These are phyloP conservation scores for Candolleomyces aberdarensis DNA, from an alignment of 768 basidiomycete species.

Conservation along the genomic window DNA sequence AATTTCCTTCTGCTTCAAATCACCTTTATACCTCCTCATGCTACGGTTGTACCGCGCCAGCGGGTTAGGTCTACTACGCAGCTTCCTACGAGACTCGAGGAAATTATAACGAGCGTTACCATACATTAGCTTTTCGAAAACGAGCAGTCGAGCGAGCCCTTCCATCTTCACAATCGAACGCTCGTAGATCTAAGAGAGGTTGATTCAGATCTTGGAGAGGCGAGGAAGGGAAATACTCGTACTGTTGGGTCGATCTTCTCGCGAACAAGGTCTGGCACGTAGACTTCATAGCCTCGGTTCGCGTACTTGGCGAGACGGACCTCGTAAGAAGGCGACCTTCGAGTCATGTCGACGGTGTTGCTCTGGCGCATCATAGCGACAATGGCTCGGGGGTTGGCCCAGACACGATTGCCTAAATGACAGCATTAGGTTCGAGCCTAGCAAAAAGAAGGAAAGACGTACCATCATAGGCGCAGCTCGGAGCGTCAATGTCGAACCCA, in stretches of 20 bases:
- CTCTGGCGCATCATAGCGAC: constrained; percentile 65
- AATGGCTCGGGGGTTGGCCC: constrained; percentile 58
- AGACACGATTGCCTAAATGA: constrained; percentile 42
- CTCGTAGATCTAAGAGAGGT: constrained; percentile 48
- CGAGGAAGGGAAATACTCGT: constrained; percentile 11
- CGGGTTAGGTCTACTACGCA: constrained; percentile 47
- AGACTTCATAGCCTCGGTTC: constrained; percentile 51
- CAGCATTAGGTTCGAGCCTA: neutral
- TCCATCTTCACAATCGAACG: constrained; percentile 53
- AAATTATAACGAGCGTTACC: constrained; percentile 42
- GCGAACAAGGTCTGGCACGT: constrained; percentile 49
- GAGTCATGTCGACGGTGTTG: constrained; percentile 59
- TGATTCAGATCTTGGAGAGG: neutral
- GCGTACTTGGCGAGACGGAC: constrained; percentile 60
- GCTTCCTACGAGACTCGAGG: constrained; percentile 42
- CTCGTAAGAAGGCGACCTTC: constrained; percentile 66
- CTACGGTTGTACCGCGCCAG: constrained; percentile 25
- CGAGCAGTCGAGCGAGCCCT: constrained; percentile 60
- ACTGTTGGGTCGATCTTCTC: constrained; percentile 59
- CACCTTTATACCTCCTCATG: constrained; percentile 48
- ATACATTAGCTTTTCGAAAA: constrained; percentile 52
- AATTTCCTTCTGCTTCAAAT: constrained; percentile 44
- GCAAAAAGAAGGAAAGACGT: neutral
- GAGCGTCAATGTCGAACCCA: constrained; percentile 66
- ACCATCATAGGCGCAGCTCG: constrained; percentile 51